Evolutionary conservation across 768 basidiomycete genomes (phyloP).

Genomic region (Boletales sp.): DNA sequence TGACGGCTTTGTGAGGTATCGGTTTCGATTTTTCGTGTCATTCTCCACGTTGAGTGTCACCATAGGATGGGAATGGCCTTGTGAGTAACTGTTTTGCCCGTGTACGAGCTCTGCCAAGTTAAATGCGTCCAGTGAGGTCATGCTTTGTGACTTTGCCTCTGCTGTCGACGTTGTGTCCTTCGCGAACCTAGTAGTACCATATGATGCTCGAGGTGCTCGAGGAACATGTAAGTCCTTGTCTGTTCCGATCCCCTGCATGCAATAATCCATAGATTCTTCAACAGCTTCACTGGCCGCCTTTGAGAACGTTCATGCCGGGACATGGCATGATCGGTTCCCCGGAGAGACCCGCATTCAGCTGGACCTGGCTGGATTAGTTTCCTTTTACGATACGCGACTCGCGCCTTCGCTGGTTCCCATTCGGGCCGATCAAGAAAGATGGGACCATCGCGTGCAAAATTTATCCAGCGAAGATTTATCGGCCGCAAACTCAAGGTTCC

Average conservation of each 20-base stretch:
- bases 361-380: not conserved
- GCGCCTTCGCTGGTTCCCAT: not conserved
- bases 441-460: not conserved
- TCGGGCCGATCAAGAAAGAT: not conserved
- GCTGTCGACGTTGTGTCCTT: conserved; percentile 22
- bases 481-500: not conserved
- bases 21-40: not conserved
- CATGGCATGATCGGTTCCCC: not conserved
- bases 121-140: conserved; percentile 23
- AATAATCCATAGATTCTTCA: too few relatives aligned
- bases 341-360: not conserved
- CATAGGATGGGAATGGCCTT: conserved; percentile 24
- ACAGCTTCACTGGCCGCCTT: not conserved
- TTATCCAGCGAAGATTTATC: not conserved
- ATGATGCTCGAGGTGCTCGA: not conserved
- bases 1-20: conserved; percentile 42
- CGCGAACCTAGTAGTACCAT: conserved; percentile 6
- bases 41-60: not conserved
- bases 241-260: too few relatives aligned
- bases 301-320: not conserved
- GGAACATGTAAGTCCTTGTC: not conserved
- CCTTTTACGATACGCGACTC: not conserved
- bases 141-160: conserved; percentile 28
- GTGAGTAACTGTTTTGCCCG: conserved; percentile 7
- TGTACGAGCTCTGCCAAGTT: not conserved